phyloP scores from a whole-genome alignment of 371 early-diverging fungal species.

The Mortierella sp. region DNA sequence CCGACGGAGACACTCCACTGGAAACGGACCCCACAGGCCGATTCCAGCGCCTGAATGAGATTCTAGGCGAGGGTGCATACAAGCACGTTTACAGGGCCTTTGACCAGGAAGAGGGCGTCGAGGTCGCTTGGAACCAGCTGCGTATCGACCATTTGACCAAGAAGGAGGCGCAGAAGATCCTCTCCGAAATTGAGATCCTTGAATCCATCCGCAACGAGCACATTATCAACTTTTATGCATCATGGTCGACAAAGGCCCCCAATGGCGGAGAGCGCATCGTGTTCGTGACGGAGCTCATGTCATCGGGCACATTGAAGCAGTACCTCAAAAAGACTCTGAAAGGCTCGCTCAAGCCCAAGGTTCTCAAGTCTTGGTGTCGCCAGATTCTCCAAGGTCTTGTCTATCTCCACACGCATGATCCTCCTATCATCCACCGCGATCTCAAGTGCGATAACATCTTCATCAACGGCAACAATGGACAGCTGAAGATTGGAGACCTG shows the following conservation, averaged over 20 bases:
- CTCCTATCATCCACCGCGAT: conserved; percentile 92
- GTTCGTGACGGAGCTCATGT: conserved; percentile 96
- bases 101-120: conserved; percentile 90
- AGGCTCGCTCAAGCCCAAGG: conserved; percentile 76
- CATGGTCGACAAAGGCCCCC: conserved; percentile 68
- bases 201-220: conserved; percentile 87
- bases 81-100: conserved; percentile 91
- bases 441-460: conserved; percentile 91
- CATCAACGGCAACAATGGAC: conserved; percentile 90
- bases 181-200: conserved; percentile 75
- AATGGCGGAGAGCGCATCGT: conserved; percentile 78
- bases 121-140: conserved; percentile 94
- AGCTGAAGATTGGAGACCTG: conserved; percentile 93
- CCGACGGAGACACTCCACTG: conserved; percentile 60
- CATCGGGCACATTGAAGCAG: conserved; percentile 85
- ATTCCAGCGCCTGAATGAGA: conserved; percentile 73
- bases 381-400: conserved; percentile 87
- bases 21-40: conserved; percentile 78
- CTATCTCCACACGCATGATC: conserved; percentile 83
- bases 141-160: conserved; percentile 69
- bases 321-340: conserved; percentile 81
- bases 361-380: conserved; percentile 83
- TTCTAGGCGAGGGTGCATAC: conserved; percentile 87
- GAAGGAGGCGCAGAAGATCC: conserved; percentile 67
- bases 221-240: conserved; percentile 84